Evolutionary conservation across 495 filamentous ascomycete species (phyloP).

Genomic region (Durotheca rogersii): DNA sequence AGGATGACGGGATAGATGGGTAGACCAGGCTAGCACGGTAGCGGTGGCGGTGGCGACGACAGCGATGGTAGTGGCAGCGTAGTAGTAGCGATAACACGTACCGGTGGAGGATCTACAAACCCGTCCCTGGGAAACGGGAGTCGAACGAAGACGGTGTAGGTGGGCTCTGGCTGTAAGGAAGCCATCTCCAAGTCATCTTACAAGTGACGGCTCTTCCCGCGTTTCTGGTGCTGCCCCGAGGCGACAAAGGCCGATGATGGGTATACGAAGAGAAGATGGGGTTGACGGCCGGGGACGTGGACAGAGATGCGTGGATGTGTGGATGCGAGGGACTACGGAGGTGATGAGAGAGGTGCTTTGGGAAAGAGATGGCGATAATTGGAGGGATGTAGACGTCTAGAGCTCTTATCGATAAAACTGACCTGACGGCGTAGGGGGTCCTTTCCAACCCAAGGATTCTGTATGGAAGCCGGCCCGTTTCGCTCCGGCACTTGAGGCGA

Average conservation of each 20-base stretch:
- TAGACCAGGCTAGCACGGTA: too few relatives aligned
- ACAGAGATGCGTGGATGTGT: too few relatives aligned
- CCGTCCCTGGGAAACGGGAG: slow-evolving; percentile 83
- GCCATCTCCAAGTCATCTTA: slow-evolving; percentile 34
- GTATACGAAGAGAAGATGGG: slow-evolving; percentile 3
- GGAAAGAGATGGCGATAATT: background rate
- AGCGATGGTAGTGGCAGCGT: too few relatives aligned
- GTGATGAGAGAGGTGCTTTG: background rate
- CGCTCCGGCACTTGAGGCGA: slow-evolving; percentile 4
- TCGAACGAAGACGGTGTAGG: slow-evolving; percentile 78
- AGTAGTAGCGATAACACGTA: slow-evolving; percentile 44
- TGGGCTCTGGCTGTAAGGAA: slow-evolving; percentile 39
- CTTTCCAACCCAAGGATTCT: too few relatives aligned
- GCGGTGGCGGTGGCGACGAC: too few relatives aligned
- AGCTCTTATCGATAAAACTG: slow-evolving; percentile 28
- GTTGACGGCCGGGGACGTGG: background rate
- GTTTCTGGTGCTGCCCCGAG: slow-evolving; percentile 5
- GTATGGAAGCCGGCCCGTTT: slow-evolving; percentile 13
- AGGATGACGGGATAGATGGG: too few relatives aligned
- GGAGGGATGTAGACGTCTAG: too few relatives aligned
- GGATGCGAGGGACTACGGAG: background rate
- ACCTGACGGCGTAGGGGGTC: slow-evolving; percentile 21
- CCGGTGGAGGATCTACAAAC: slow-evolving; percentile 87
- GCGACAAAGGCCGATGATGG: slow-evolving; percentile 16
- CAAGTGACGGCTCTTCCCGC: slow-evolving; percentile 15